Percentiles rank a stretch among this genome's conserved stretches.
Conservation (phyloP, 1,284 basidiomycete genomes). For the Microbotryomycetes sp. region DNA sequence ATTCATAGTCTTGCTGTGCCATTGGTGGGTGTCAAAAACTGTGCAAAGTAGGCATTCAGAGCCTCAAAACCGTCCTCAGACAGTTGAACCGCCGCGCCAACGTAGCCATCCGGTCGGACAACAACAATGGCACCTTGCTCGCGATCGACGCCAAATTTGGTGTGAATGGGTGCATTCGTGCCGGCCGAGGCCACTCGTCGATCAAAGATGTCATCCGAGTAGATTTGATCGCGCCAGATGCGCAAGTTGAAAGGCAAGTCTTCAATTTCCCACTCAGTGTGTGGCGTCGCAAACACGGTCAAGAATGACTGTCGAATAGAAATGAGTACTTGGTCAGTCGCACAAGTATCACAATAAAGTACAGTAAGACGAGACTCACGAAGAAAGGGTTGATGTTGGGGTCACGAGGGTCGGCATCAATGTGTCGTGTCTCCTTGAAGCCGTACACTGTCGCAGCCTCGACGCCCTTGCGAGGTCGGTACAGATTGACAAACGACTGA, state of each 20-base stretch:
- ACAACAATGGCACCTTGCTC: constrained; percentile 36
- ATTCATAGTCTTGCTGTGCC: neutral
- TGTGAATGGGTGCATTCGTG: constrained; percentile 30
- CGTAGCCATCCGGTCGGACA: constrained; percentile 40
- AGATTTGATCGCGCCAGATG: constrained; percentile 32
- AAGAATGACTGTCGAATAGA: constrained; percentile 29
- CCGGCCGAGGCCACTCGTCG: constrained; percentile 27
- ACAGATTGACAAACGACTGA: constrained; percentile 36
- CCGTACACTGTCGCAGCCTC: constrained; percentile 26
- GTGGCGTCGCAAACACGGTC: constrained; percentile 33
- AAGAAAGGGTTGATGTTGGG: constrained; percentile 34
- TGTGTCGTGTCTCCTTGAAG: constrained; percentile 27
- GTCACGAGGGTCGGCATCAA: constrained; percentile 22
- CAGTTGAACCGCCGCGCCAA: constrained; percentile 34
- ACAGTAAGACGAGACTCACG: neutral
- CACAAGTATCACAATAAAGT: neutral
- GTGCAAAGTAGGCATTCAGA: constrained; percentile 37
- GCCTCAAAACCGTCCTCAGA: constrained; percentile 32
- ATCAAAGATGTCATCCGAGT: constrained; percentile 36
- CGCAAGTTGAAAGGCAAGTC: constrained; percentile 29
- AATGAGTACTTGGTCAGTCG: neutral
- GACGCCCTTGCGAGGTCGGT: constrained; percentile 32
- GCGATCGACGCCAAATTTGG: constrained; percentile 37
- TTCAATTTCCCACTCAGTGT: constrained; percentile 39
- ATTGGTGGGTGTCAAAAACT: constrained; percentile 15